Evolutionary conservation across 108 stramenopile genomes (phyloP), one percentile per base, ranked within the genome.

Genomic region (Cyclotella choctawhatcheeana): DNA sequence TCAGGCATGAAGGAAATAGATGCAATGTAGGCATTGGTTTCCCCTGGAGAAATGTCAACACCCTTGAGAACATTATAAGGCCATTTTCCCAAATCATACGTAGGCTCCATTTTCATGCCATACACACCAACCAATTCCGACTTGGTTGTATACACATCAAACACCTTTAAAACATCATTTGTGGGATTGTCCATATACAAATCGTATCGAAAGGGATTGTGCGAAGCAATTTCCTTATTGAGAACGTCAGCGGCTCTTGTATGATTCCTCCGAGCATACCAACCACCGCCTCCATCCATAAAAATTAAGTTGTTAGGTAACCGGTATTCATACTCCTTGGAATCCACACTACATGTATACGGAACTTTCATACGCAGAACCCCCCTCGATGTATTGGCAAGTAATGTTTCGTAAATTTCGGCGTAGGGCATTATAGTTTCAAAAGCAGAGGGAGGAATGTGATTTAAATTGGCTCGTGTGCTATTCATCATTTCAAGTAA

Each of bases 131-230:
- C 71, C 34, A 85, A 60, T 32, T 81, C 74, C 24, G 87, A 84
- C 44, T 63, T 63, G 2, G 85, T 83, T 34, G 86, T 73, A 44
- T 81, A 81, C 2, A 85, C 74, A 52, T 90, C 86, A 61, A 73
- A 71, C 51, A 90, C 67, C 29, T 71, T 64, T 37, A 85, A 52
- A 10, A 60, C 47, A 3, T 62, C 50, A 22, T 34, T 37, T 8
- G 67, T 48, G 12, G 89, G 89, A 67, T 90, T 90, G 61, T 76
- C 71, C 58, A 90, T 65, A 45, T 79, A 85, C 7, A 88, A 35
- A 58, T 88, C 75, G 54, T 79, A 88, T 47, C 62, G 45, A 55
- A 79, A 79, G 21, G 66, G 53, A 37, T 79, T 55, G 0, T 63
- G 52, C 29, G 27, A 8, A 61, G 71, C n/a, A n/a, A n/a, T n/a